Evolutionary conservation across 2,329 filamentous ascomycete species (phyloP), one percentile per base, ranked within the genome.

Genomic region (Colletotrichum nymphaeae): DNA sequence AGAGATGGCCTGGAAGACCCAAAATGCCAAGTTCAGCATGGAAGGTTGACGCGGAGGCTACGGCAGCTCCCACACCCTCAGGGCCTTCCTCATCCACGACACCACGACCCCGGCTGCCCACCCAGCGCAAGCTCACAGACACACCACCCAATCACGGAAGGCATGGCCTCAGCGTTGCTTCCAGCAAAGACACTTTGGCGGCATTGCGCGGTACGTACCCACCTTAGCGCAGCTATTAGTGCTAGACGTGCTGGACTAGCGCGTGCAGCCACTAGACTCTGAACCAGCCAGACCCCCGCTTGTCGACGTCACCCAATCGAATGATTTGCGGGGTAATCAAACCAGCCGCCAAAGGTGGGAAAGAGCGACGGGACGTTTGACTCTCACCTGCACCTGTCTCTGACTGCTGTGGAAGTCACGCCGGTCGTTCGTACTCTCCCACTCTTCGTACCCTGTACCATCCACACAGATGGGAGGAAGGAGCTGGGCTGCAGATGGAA

Each of bases 241-340:
- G 67, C 37, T 22, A 8, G 16, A 55, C 11, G 69, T 24, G 67
- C 28, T 22, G 14, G 11, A 24, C n/a, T 66, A 42, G 67, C 32
- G 62, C 37, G 22, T 52, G 52, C 53, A 65, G 32, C 56, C 46
- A 37, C 67, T 58, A 6, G 8, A 66, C 42, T 56, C 19, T 52
- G 57, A 71, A 59, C 68, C 68, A 67, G 67, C 56, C 35, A 58
- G 49, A 65, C 63, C 72, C 72, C 63, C 57, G 62, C 70, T 46
- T 75, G 66, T 53, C 62, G 71, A 75, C 73, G 73, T 75, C 73
- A 75, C 70, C 73, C 56, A 75, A 63, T 57, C 42, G 58, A 73
- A 73, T 28, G 53, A 65, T 65, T 66, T 75, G 73, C 73, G 73
- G 73, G 73, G 73, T 74, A 75, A 71, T 28, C 26, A 60, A 55